Base-by-base conservation (phyloP, 352 stramenopile genomes). In the Globisporangium alternatum region DNA sequence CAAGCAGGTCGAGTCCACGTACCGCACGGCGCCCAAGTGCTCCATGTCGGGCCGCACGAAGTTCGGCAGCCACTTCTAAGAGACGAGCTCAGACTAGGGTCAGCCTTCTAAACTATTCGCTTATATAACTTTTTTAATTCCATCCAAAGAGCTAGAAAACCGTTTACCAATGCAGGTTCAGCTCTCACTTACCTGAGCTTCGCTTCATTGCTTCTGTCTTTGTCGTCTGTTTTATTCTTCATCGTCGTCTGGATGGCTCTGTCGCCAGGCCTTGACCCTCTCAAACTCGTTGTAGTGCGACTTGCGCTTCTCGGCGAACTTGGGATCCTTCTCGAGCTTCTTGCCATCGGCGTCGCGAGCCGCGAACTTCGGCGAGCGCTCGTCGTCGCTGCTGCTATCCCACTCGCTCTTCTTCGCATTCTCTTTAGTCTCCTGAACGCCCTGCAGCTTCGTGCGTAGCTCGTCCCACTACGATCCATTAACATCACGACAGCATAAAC, bases 211-310 rank as follows among this genome's bases (percentile, higher is more conserved):
- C 45, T 55, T 28, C 25, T 28, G 25, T 28, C 31, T 30, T 58
- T 28, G 3, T 60, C 60, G 33, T 44, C 60, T 9, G 15, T 1
- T 21, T 61, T 22, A 10, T 65, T 45, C 53, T 17, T 67, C 60
- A 2, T 60, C 39, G 5, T 44, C 60, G 2, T 33, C 25, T 39
- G 62, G 56, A 62, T 93, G 83, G 54, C 76, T 57, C 72, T 87
- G 75, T 25, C 81, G 78, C 83, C 83, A 93, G 51, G 77, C 74
- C 25, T 86, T 86, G 67, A 93, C 70, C 25, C 72, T 52, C 60
- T 93, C 75, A 60, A 90, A 93, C 60, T 94, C 86, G 56, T 94
- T 94, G 78, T 94, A 94, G 72, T 94, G 86, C 60, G 58, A 65
- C 62, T 94, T 94, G 60, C 86, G 83, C 70, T 93, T 91, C 44